Conservation (phyloP, 495 filamentous ascomycete species). For the Halenospora varia region DNA sequence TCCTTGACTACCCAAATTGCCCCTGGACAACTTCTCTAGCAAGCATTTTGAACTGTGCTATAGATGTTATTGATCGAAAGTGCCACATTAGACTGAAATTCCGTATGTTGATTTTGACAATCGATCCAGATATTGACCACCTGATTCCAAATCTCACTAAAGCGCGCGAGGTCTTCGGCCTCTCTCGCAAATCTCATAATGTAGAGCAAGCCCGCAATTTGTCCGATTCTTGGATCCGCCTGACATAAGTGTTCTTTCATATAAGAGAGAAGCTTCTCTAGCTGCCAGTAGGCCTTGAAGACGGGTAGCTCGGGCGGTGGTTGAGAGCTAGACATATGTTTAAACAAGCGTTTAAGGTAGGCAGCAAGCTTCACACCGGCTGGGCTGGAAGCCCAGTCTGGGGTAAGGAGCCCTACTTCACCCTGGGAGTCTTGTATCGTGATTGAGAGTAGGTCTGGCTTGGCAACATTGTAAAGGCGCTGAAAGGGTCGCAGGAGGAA, state of each 20-base stretch:
- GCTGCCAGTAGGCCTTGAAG: conserved; percentile 14
- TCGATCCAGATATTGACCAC: conserved; percentile 13
- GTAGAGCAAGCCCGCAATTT: conserved; percentile 7
- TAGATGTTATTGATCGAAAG: conserved; percentile 10
- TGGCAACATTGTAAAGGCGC: conserved; percentile 8
- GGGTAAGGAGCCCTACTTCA: conserved; percentile 6
- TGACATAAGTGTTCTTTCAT: conserved; percentile 6
- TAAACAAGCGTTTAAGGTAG: conserved; percentile 4
- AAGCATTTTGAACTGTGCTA: conserved; percentile 1
- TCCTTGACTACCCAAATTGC: too few species aligned
- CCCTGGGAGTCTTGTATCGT: neutral
- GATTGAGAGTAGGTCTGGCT: conserved; percentile 7
- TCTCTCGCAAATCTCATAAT: conserved; percentile 9
- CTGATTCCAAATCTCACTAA: conserved; percentile 7
- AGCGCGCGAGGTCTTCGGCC: conserved; percentile 4
- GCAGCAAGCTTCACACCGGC: conserved; percentile 1
- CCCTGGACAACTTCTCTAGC: too few species aligned
- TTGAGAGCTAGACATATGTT: conserved; percentile 2
- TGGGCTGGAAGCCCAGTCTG: neutral
- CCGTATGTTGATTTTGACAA: conserved; percentile 5
- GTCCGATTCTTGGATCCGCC: neutral
- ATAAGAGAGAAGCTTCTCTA: conserved; percentile 3
- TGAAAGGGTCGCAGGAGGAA: conserved; percentile 11
- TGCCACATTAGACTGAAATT: conserved; percentile 9
- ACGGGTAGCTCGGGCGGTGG: neutral